Evolutionary conservation across 75 land plant genomes (phyloP).

Genomic region (Pinus tabuliformis): DNA sequence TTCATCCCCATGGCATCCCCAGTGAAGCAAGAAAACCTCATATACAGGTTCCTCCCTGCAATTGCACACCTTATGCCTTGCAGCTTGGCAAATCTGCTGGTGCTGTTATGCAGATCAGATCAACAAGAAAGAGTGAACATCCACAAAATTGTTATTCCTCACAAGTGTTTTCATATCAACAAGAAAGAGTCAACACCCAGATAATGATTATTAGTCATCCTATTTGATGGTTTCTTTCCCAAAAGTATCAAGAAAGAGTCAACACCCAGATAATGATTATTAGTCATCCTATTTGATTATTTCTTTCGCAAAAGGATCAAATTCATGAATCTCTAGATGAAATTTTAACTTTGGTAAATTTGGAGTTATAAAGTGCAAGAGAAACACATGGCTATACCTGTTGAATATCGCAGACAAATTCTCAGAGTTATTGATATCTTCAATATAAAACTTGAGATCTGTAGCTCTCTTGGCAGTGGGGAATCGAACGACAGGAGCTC

Average conservation of each 20-base stretch:
- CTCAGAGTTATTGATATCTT: constrained; percentile 62
- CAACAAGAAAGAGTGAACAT: not conserved
- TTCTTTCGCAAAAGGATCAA: too few species aligned
- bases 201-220: too few species aligned
- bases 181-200: too few species aligned
- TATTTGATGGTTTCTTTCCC: too few species aligned
- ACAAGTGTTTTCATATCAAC: too few species aligned
- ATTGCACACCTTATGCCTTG: constrained; percentile 60
- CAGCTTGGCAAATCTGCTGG: constrained; percentile 89
- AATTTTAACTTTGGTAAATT: too few species aligned
- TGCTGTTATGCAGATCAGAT: constrained; percentile 37
- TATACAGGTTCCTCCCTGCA: constrained; percentile 82
- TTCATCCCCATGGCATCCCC: constrained; percentile 99
- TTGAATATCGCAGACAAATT: constrained; percentile 61
- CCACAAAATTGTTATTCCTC: too few species aligned
- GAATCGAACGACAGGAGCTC: constrained; percentile 81
- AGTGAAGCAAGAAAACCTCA: constrained; percentile 75
- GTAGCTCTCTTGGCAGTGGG: constrained; percentile 57
- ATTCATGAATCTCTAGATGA: too few species aligned
- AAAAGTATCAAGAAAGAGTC: too few species aligned
- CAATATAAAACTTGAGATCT: constrained; percentile 70
- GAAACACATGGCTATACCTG: constrained; percentile 25
- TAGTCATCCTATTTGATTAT: too few species aligned
- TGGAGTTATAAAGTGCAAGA: too few species aligned
- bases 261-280: too few species aligned